phyloP scores from a whole-genome alignment of 306 rosid species.

The Erythrophleum fordii region DNA sequence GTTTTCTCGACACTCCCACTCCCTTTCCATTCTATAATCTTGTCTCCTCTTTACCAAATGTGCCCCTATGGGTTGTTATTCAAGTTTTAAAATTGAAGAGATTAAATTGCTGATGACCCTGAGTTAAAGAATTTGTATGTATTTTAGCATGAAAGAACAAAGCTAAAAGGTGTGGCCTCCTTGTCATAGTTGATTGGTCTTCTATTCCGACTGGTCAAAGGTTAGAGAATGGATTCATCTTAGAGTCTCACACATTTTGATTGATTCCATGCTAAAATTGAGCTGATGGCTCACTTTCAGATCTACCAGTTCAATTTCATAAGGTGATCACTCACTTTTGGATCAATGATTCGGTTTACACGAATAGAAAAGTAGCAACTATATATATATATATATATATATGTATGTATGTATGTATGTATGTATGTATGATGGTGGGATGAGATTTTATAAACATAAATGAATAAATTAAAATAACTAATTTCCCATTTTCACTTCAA shows the following conservation, averaged over 20 bases:
- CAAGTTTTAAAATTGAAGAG: too few species aligned
- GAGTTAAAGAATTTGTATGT: too few species aligned
- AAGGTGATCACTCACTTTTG: constrained; percentile 21
- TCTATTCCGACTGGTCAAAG: not conserved
- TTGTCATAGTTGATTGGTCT: constrained; percentile 15
- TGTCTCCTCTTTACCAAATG: too few species aligned
- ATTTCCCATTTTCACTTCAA: not conserved
- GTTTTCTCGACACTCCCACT: too few species aligned
- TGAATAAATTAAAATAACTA: not conserved
- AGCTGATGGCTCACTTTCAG: constrained; percentile 24
- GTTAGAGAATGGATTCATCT: constrained; percentile 2
- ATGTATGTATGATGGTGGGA: too few species aligned
- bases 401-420: too few species aligned
- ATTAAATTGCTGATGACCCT: too few species aligned
- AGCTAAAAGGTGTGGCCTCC: too few species aligned
- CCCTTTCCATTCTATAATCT: too few species aligned
- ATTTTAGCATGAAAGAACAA: too few species aligned
- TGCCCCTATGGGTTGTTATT: too few species aligned
- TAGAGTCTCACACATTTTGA: constrained; percentile 6
- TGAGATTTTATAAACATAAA: not conserved
- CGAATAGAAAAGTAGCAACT: constrained; percentile 5
- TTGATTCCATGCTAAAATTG: constrained; percentile 17
- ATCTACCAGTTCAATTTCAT: constrained; percentile 28
- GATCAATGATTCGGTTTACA: constrained; percentile 24
- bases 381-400: too few species aligned